phyloP scores from a whole-genome alignment of 2,329 filamentous ascomycete genomes.

The Talaromyces sp. region DNA sequence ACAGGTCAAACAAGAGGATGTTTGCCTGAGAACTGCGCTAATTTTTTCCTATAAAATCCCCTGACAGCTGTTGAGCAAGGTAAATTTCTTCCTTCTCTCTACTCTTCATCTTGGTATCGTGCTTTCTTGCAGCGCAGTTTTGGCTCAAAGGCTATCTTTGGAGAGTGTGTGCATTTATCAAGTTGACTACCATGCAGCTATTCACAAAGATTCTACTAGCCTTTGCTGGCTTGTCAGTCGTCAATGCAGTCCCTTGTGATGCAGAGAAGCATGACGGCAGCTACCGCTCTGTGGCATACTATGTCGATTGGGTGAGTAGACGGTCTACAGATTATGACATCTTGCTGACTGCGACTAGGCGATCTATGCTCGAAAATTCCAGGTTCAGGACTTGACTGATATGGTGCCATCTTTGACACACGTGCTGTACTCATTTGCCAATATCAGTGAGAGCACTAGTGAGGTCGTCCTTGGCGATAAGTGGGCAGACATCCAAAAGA shows the following conservation, averaged over 20 bases:
- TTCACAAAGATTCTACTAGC: constrained; percentile 6
- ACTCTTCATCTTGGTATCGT: background rate
- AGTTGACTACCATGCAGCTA: constrained; percentile 10
- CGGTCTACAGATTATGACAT: background rate
- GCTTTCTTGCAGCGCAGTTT: background rate
- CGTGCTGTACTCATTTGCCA: constrained; percentile 87
- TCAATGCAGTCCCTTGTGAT: background rate
- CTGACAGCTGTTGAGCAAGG: background rate
- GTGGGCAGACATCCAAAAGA: constrained; percentile 68
- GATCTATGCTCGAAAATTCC: constrained; percentile 81
- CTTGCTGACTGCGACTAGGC: constrained; percentile 50
- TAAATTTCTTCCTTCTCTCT: background rate
- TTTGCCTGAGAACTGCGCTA: background rate
- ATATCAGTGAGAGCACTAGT: constrained; percentile 73
- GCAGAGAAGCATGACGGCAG: background rate
- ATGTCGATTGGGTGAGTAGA: constrained; percentile 46
- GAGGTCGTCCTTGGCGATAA: constrained; percentile 74
- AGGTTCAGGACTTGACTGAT: constrained; percentile 74
- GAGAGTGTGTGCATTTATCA: background rate
- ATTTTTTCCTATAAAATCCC: background rate
- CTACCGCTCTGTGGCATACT: constrained; percentile 44
- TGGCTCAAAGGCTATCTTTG: background rate
- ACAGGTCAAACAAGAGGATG: background rate
- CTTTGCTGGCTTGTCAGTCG: constrained; percentile 10
- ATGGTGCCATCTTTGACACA: constrained; percentile 75